A percentile compares a stretch with the other conserved stretches of the same genome.
Evolutionary conservation across 176 grass and related monocot genomes (phyloP).

Genomic region (Carex pumila): DNA sequence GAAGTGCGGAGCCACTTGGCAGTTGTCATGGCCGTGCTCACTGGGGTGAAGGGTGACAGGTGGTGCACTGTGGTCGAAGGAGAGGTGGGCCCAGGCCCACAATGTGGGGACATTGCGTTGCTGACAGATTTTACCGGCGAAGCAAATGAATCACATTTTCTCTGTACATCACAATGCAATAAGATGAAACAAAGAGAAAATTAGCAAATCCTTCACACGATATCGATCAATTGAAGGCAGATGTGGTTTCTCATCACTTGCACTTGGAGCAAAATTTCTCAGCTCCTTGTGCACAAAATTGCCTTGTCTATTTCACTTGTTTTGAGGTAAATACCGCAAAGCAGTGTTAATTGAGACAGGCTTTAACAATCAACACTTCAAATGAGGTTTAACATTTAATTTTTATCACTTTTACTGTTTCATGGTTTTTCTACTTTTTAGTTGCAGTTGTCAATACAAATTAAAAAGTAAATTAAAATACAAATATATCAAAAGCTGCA

Average conservation of each 20-base stretch:
- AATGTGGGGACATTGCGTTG: conserved; percentile 78
- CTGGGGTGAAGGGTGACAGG: conserved; percentile 82
- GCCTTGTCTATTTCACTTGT: not conserved
- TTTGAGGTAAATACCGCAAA: not conserved
- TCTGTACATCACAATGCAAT: conserved; percentile 36
- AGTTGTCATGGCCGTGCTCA: conserved; percentile 91
- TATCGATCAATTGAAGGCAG: not conserved
- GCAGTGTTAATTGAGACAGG: not conserved
- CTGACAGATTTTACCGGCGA: conserved; percentile 82
- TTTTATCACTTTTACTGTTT: not conserved
- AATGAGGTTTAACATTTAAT: not conserved
- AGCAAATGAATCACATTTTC: conserved; percentile 70
- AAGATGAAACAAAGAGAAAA: not conserved
- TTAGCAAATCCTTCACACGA: not conserved
- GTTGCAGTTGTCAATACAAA: not conserved
- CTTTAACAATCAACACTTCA: not conserved
- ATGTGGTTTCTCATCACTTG: not conserved
- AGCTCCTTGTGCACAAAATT: not conserved
- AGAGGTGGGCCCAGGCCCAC: conserved; percentile 24
- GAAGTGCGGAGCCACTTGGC: conserved; percentile 85
- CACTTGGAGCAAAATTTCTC: not conserved
- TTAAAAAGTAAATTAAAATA: not conserved
- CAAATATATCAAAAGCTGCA: not conserved
- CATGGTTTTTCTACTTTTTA: not conserved
- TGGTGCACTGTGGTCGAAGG: conserved; percentile 31